Percentiles rank a stretch among this genome's conserved stretches.
Evolutionary conservation across 2,329 filamentous ascomycete species (phyloP).

Genomic region (Colletotrichum sansevieriae): DNA sequence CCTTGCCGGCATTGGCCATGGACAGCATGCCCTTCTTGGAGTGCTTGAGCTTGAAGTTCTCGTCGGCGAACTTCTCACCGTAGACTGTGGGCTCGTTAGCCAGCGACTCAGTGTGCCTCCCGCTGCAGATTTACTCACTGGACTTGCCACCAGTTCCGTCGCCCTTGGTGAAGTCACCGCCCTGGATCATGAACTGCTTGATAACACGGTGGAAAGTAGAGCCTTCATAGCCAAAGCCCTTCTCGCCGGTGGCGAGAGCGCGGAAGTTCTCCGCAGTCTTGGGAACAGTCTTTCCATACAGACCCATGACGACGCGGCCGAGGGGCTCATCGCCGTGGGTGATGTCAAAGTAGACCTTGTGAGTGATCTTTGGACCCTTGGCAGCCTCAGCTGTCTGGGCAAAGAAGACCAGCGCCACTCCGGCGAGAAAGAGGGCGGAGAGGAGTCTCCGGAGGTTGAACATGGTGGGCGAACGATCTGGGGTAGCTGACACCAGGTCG

Average conservation of each 20-base stretch:
- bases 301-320: constrained; percentile 82
- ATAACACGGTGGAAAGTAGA: constrained; percentile 92
- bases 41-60: constrained; percentile 98
- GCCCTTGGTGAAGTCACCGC: constrained; percentile 87
- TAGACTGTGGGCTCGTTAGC: constrained; percentile 69
- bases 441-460: constrained; percentile 79
- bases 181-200: constrained; percentile 93
- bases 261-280: constrained; percentile 82
- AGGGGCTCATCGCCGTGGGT: constrained; percentile 79
- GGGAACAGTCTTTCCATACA: constrained; percentile 90
- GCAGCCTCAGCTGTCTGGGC: constrained; percentile 79
- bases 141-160: constrained; percentile 89
- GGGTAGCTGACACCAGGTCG: constrained; percentile 25
- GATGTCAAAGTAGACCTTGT: constrained; percentile 94
- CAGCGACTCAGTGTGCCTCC: neutral
- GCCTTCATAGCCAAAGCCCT: constrained; percentile 86
- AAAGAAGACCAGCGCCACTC: constrained; percentile 81
- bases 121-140: constrained; percentile 63
- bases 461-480: constrained; percentile 66
- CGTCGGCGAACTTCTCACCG: constrained; percentile 84
- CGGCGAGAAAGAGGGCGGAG: constrained; percentile 81
- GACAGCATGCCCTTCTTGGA: constrained; percentile 85
- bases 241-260: constrained; percentile 85
- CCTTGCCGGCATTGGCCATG: constrained; percentile 87
- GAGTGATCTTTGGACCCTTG: constrained; percentile 94